These are phyloP conservation scores for Aspergillus funiculosus DNA, from an alignment of 495 filamentous ascomycete genomes.

Conservation along the genomic window DNA sequence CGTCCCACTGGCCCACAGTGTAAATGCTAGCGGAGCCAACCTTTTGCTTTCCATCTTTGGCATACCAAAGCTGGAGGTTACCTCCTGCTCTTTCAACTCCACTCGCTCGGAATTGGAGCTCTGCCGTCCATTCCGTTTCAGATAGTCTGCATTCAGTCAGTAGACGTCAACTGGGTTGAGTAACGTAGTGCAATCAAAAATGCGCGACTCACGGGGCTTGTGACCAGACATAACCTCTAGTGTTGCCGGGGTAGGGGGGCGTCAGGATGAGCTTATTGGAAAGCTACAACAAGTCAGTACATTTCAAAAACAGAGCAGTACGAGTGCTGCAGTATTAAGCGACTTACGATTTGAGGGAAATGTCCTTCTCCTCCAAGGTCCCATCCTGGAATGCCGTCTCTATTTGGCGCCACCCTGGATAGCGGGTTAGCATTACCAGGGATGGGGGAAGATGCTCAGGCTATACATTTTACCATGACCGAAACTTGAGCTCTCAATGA, in stretches of 20 bases:
- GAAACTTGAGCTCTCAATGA: constrained; percentile 68
- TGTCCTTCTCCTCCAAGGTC: constrained; percentile 64
- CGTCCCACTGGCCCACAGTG: constrained; percentile 76
- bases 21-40: constrained; percentile 73
- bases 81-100: constrained; percentile 82
- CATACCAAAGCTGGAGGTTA: constrained; percentile 92
- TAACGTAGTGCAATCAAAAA: constrained; percentile 2
- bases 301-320: background rate
- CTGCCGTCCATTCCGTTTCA: constrained; percentile 67
- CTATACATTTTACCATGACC: constrained; percentile 60
- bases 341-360: constrained; percentile 55
- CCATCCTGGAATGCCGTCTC: constrained; percentile 57
- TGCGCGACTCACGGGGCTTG: constrained; percentile 53
- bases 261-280: constrained; percentile 92
- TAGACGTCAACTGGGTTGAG: background rate
- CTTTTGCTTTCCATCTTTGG: constrained; percentile 58
- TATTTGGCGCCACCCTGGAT: constrained; percentile 51
- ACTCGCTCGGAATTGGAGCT: constrained; percentile 80
- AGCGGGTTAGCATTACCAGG: constrained; percentile 21
- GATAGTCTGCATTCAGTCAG: constrained; percentile 29
- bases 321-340: background rate
- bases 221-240: constrained; percentile 76
- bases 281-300: constrained; percentile 40
- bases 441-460: background rate
- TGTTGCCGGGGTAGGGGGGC: constrained; percentile 79